These are phyloP conservation scores for Hanseniaspora guilliermondii DNA, from an alignment of 805 yeast species.

Conservation along the genomic window DNA sequence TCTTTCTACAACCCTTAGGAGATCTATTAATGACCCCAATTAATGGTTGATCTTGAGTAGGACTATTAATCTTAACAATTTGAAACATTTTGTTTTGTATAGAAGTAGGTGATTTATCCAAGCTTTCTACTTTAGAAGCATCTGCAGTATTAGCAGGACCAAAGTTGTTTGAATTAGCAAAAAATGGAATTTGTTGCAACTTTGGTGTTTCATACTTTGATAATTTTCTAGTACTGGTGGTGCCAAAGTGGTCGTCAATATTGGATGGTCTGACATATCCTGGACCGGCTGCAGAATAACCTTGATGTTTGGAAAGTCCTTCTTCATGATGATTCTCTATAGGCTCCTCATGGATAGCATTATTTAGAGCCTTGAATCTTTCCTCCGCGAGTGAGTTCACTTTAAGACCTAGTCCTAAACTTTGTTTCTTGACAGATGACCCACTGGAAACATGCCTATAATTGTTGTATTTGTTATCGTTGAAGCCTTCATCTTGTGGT, in stretches of 20 bases:
- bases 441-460: not conserved
- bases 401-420: constrained; percentile 1
- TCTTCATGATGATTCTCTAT: not conserved
- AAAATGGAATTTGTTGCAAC: constrained; percentile 12
- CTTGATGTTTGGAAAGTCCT: not conserved
- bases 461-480: not conserved
- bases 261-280: not conserved
- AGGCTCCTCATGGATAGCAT: not conserved
- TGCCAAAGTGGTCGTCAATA: not conserved
- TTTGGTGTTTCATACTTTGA: constrained; percentile 12
- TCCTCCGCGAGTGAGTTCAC: constrained; percentile 1
- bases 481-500: not conserved
- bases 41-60: constrained; percentile 10
- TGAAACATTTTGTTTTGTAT: constrained; percentile 6
- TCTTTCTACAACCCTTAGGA: constrained; percentile 15
- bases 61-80: constrained; percentile 7
- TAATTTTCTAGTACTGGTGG: not conserved
- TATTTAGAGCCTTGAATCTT: not conserved
- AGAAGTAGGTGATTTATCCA: not conserved
- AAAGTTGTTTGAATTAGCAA: constrained; percentile 1
- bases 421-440: constrained; percentile 2
- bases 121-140: not conserved
- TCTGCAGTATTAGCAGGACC: not conserved
- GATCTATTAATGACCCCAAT: constrained; percentile 14
- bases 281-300: not conserved